Evolutionary conservation across 1,139 yeast genomes (phyloP), one percentile per base, ranked within the genome.

Genomic region (Yamadazyma epiphylla): DNA sequence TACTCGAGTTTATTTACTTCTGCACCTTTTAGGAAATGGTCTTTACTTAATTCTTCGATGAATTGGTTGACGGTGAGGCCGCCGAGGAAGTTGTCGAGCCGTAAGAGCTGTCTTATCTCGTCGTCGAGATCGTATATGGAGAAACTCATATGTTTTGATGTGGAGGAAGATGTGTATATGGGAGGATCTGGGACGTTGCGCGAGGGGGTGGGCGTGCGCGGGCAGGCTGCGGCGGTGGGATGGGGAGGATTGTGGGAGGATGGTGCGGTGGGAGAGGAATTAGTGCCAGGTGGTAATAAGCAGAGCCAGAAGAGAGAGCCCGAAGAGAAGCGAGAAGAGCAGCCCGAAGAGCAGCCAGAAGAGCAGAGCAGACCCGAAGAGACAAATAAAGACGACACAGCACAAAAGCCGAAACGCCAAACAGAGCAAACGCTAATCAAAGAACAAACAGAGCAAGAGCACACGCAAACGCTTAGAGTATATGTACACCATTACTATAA

Each of bases 11-110:
- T 65, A 44, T 72, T 70, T 28, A 74, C 79, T 41, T 73, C 78
- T 5, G 77, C 72, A 11, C 72, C 73, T 47, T 66, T 72, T 26
- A 72, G 51, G 21, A 74, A 64, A 42, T 81, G 84, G 46, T 81
- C 88, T 46, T 79, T 78, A 39, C 94, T 78, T 43, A 91, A 64
- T 49, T 77, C 83, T 52, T 89, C 95, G 15, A 91, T 77, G 53
- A 91, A 89, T 32, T 85, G 91, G 41, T 82, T 74, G 6, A 85
- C 87, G 0, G 91, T 74, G 38, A 70, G 35, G 63, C 89, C 57
- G 66, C 80, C 70, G 30, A 84, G 70, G 48, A 87, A 88, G 46
- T 82, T 79, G 45, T 84, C 89, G 26, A 80, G 61, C 20, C 74
- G 74, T 32, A 89, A 73, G 37, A 86, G 69, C 44, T 69, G 64